Evolutionary conservation across 257 asterid species (phyloP).

Genomic region (Nicotiana benthamiana): DNA sequence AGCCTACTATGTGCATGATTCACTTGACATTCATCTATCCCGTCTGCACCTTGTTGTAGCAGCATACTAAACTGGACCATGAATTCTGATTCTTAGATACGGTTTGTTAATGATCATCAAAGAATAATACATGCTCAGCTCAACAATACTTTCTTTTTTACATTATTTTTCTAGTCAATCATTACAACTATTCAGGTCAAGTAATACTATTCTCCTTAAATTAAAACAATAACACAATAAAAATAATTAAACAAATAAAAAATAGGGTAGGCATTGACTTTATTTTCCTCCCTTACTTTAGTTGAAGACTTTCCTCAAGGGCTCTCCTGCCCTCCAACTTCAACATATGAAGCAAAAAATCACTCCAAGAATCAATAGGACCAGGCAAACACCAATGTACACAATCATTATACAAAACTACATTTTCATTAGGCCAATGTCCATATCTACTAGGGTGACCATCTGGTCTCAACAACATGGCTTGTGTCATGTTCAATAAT

Average conservation of each 20-base stretch:
- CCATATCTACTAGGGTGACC: slow-evolving; percentile 36
- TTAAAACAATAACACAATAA: not conserved
- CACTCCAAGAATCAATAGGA: slow-evolving; percentile 69
- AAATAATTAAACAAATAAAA: not conserved
- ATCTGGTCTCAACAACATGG: slow-evolving; percentile 32
- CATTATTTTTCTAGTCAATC: too few relatives aligned
- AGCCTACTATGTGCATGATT: too few relatives aligned
- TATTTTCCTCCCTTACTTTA: not conserved
- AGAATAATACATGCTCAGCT: too few relatives aligned
- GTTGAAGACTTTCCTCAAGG: slow-evolving; percentile 19
- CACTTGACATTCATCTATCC: too few relatives aligned
- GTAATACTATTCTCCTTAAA: not conserved
- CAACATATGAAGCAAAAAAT: slow-evolving; percentile 39
- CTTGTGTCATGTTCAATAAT: slow-evolving; percentile 24
- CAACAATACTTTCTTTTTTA: too few relatives aligned
- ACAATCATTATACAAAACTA: slow-evolving; percentile 32
- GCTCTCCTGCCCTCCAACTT: slow-evolving; percentile 37
- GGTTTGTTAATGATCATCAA: too few relatives aligned
- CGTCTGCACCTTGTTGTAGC: too few relatives aligned
- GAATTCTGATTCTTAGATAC: too few relatives aligned
- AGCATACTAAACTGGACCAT: too few relatives aligned
- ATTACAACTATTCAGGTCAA: not conserved
- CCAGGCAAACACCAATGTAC: slow-evolving; percentile 51
- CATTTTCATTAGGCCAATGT: slow-evolving; percentile 27
- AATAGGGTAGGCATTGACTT: not conserved